A percentile compares a stretch with the other conserved stretches of the same genome.
Evolutionary conservation across 257 asterid genomes (phyloP).

Genomic region (Parsonsia alboflavescens): DNA sequence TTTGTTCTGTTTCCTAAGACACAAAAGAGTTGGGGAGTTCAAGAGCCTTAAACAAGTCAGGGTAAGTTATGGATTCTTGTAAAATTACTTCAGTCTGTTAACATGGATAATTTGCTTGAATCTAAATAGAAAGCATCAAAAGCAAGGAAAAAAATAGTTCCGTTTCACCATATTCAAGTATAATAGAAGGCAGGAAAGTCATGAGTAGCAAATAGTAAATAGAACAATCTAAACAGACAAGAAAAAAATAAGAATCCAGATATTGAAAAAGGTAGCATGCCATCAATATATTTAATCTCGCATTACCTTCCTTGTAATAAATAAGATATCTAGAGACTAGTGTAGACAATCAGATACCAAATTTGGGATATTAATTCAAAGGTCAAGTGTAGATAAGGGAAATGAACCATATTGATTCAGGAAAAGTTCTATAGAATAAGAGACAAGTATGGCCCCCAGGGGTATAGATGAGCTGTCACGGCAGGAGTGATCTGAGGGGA

Average conservation of each 20-base stretch:
- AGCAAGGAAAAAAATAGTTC: no score
- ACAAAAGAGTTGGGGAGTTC: conserved; percentile 74
- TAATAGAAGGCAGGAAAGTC: background rate
- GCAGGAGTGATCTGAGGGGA: no score
- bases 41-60: conserved; percentile 90
- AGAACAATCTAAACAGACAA: background rate
- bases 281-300: background rate
- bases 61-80: conserved; percentile 45
- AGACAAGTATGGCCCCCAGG: no score
- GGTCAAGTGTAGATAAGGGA: background rate
- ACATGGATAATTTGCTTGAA: background rate
- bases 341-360: conserved; percentile 74
- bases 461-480: no score
- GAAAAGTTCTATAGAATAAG: background rate
- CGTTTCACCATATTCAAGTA: no score
- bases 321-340: conserved; percentile 91
- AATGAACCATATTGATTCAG: background rate
- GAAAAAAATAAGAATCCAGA: background rate
- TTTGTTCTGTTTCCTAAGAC: conserved; percentile 45
- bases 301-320: conserved; percentile 80
- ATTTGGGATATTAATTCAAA: conserved; percentile 36
- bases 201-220: background rate
- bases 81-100: background rate
- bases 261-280: background rate
- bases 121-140: no score